phyloP scores from a whole-genome alignment of 176 grass and related monocot genomes.

The Oryza meridionalis region DNA sequence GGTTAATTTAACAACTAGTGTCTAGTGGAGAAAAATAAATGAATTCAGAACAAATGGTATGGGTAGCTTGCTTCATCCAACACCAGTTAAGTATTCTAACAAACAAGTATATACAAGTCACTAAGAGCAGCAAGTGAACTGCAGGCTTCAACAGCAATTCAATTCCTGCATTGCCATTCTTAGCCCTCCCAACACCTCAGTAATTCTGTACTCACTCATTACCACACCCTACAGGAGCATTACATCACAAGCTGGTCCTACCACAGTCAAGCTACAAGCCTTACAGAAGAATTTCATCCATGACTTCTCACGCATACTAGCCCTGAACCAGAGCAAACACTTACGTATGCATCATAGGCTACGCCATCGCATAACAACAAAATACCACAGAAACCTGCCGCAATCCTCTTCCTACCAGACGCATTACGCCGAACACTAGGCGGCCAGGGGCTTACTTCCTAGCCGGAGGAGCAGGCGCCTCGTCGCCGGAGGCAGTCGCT shows the following conservation, averaged over 20 bases:
- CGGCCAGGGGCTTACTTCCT: constrained; percentile 40
- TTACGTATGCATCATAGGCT: not conserved
- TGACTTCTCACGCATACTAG: not conserved
- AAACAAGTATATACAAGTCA: not conserved
- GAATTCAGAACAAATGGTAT: not conserved
- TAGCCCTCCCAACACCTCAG: not conserved
- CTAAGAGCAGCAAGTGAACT: constrained; percentile 6
- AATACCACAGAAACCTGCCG: not conserved
- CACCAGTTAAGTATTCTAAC: not conserved
- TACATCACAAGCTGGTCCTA: not conserved
- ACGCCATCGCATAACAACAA: not conserved
- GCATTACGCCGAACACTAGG: constrained; percentile 48
- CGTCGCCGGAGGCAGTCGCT: constrained; percentile 13
- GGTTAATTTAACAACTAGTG: not conserved
- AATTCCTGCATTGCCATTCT: not conserved
- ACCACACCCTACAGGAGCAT: not conserved
- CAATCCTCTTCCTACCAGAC: not conserved
- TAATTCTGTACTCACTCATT: not conserved
- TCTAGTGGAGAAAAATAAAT: not conserved
- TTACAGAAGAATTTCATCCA: not conserved
- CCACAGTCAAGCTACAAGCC: not conserved
- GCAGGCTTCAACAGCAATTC: not conserved
- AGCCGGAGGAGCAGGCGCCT: constrained; percentile 35
- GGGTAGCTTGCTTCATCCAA: no score
- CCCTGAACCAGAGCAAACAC: not conserved